Conservation (phyloP, 2,329 filamentous ascomycete genomes). For the Orbilia oligospora region DNA sequence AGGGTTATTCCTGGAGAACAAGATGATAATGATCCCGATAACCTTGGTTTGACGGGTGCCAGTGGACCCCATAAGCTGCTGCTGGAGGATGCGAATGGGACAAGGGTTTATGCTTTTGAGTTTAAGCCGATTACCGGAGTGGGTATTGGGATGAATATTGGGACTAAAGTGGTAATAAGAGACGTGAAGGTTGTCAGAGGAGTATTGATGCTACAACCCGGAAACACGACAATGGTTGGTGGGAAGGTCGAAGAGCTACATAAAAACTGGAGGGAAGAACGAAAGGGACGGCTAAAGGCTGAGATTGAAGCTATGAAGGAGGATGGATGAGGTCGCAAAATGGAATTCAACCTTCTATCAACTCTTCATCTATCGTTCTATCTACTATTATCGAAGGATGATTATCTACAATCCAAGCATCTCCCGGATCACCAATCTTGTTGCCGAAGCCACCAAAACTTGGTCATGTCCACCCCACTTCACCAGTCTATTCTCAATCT, state of each 20-base stretch:
- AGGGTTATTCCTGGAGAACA: conserved; percentile 75
- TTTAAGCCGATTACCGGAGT: conserved; percentile 77
- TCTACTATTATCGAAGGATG: background rate
- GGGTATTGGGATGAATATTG: conserved; percentile 79
- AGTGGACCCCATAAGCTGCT: conserved; percentile 82
- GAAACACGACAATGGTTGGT: conserved; percentile 79
- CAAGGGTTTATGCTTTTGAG: conserved; percentile 80
- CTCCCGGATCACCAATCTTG: conserved; percentile 47
- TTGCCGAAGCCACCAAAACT: conserved; percentile 36
- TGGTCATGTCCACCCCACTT: conserved; percentile 63
- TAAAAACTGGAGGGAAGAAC: conserved; percentile 79
- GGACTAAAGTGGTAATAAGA: conserved; percentile 82
- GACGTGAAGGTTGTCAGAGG: conserved; percentile 78
- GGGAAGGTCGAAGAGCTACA: conserved; percentile 89
- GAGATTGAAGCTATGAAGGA: conserved; percentile 69
- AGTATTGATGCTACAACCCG: conserved; percentile 81
- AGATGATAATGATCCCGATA: conserved; percentile 63
- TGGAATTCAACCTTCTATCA: conserved; percentile 26
- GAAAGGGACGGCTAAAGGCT: conserved; percentile 78
- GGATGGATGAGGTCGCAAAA: conserved; percentile 12
- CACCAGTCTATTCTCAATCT: conserved; percentile 63
- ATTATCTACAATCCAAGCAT: conserved; percentile 45
- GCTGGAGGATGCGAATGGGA: conserved; percentile 83
- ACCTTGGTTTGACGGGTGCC: conserved; percentile 38
- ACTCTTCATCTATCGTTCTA: background rate